phyloP scores from a whole-genome alignment of 2,329 filamentous ascomycete species.

The Venturia asperata region DNA sequence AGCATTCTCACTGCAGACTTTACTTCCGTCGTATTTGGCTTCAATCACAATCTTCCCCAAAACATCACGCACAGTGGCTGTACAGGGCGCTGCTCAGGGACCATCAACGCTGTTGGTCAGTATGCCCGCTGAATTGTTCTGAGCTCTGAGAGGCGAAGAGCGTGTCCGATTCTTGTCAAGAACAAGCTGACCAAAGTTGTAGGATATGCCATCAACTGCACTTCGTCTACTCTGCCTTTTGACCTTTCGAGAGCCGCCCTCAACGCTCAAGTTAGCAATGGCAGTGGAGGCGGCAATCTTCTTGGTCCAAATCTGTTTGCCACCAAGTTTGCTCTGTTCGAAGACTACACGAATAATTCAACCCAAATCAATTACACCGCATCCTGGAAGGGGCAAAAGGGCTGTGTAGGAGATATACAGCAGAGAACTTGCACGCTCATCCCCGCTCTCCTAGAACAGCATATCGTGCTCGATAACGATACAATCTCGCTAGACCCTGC shows the following conservation, averaged over 20 bases:
- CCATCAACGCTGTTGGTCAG: not conserved
- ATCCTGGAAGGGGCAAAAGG: not conserved
- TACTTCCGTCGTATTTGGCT: not conserved
- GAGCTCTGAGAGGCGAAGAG: too few relatives aligned
- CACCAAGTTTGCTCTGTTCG: not conserved
- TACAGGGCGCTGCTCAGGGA: not conserved
- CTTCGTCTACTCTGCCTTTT: not conserved
- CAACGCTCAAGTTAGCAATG: not conserved
- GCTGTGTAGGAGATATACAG: not conserved
- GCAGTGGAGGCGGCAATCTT: not conserved
- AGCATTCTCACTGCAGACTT: not conserved
- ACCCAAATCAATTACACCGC: not conserved
- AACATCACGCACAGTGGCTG: constrained; percentile 3
- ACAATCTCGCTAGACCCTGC: not conserved
- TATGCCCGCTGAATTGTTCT: too few relatives aligned
- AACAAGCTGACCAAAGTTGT: too few relatives aligned
- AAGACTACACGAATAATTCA: not conserved
- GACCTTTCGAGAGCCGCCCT: not conserved
- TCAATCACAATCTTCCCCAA: not conserved
- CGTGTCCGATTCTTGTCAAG: too few relatives aligned
- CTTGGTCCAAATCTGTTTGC: not conserved
- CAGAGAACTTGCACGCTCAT: constrained; percentile 1
- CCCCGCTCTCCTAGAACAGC: not conserved
- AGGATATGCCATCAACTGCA: constrained; percentile 5
- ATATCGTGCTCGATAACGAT: not conserved